These are phyloP conservation scores for Solanum sitiens DNA, from an alignment of 257 asterid genomes.

Conservation along the genomic window DNA sequence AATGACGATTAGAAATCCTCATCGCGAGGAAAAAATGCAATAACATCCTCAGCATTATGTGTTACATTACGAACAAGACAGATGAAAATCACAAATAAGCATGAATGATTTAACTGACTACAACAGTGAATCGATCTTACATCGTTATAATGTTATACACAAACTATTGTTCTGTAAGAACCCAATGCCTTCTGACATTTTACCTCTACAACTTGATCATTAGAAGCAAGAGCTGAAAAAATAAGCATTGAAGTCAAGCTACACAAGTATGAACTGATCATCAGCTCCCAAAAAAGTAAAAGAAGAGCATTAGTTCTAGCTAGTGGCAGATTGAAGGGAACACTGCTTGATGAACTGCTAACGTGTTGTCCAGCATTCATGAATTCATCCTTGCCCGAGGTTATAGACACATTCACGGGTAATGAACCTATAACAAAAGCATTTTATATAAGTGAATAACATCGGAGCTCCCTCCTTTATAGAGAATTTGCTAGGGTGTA, in stretches of 20 bases:
- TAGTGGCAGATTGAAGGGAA: background rate
- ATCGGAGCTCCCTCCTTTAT: background rate
- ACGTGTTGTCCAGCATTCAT: conserved; percentile 55
- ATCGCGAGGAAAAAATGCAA: background rate
- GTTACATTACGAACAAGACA: background rate
- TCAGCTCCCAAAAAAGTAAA: conserved; percentile 11
- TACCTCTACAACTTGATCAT: background rate
- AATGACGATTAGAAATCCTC: background rate
- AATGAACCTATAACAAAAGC: conserved; percentile 47
- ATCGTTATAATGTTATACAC: background rate
- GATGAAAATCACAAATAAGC: background rate
- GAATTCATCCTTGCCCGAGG: conserved; percentile 65
- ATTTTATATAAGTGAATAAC: background rate
- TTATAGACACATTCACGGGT: conserved; percentile 65
- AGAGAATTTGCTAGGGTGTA: background rate
- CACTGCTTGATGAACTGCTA: conserved; percentile 37
- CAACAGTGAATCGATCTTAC: background rate
- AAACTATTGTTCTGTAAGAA: background rate
- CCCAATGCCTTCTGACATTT: background rate
- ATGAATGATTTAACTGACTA: background rate
- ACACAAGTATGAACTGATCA: conserved; percentile 26
- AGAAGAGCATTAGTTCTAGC: conserved; percentile 1
- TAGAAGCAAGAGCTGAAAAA: background rate
- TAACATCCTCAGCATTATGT: background rate
- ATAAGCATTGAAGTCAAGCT: conserved; percentile 1